Conservation (phyloP, 768 basidiomycete species). For the Termitomyces heimii region DNA sequence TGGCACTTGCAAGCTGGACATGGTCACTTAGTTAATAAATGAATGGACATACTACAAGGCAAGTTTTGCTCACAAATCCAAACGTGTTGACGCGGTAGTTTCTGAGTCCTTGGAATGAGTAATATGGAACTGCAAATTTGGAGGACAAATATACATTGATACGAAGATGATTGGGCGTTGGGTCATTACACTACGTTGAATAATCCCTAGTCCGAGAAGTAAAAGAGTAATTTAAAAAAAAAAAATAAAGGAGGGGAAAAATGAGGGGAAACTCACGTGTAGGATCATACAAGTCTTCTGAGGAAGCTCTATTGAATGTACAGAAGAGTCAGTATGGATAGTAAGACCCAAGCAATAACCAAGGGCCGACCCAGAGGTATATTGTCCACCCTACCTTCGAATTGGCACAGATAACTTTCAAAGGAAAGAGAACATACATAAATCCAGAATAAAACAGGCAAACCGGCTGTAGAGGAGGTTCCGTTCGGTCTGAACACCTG, state of each 20-base stretch:
- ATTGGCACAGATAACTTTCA: background rate
- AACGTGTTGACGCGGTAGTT: slow-evolving; percentile 57
- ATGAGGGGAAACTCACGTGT: slow-evolving; percentile 29
- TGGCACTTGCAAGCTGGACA: slow-evolving; percentile 37
- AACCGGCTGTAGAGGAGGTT: slow-evolving; percentile 18
- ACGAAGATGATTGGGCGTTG: slow-evolving; percentile 55
- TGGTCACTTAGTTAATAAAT: background rate
- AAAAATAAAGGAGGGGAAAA: no score
- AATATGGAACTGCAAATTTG: background rate
- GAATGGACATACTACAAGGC: background rate
- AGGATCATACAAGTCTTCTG: slow-evolving; percentile 35
- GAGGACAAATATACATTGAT: slow-evolving; percentile 30
- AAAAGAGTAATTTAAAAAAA: background rate
- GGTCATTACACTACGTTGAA: slow-evolving; percentile 38
- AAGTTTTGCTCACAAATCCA: slow-evolving; percentile 37
- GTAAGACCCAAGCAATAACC: background rate
- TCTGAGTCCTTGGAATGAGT: slow-evolving; percentile 18
- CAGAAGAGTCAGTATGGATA: background rate
- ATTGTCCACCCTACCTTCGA: slow-evolving; percentile 39
- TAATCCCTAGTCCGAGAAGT: slow-evolving; percentile 29
- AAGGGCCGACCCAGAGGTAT: slow-evolving; percentile 31
- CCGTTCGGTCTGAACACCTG: slow-evolving; percentile 31
- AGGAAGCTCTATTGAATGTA: slow-evolving; percentile 32
- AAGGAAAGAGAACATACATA: slow-evolving; percentile 20
- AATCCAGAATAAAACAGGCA: slow-evolving; percentile 34